These are phyloP conservation scores for Asterophora lycoperdoides DNA, from an alignment of 768 basidiomycete genomes.

Conservation along the genomic window DNA sequence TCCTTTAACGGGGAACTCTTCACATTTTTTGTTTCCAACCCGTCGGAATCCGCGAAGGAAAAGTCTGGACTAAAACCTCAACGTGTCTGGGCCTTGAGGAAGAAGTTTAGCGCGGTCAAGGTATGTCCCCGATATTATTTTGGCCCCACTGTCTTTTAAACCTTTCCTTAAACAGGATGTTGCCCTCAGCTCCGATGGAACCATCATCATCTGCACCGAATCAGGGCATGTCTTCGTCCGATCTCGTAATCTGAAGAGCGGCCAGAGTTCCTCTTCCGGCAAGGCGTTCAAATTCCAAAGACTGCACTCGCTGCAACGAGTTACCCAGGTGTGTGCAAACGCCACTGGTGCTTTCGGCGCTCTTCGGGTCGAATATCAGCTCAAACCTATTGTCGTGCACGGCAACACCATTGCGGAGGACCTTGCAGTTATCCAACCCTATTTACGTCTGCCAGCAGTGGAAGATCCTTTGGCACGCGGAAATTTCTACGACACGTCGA, in stretches of 20 bases:
- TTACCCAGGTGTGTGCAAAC: constrained; percentile 78
- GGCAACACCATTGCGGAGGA: constrained; percentile 65
- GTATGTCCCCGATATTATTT: constrained; percentile 31
- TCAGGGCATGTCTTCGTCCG: constrained; percentile 94
- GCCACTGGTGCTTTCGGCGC: constrained; percentile 87
- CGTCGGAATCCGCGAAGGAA: constrained; percentile 27
- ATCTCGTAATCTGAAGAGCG: constrained; percentile 44
- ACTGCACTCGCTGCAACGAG: constrained; percentile 80
- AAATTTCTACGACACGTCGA: neutral
- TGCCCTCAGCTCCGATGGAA: constrained; percentile 82
- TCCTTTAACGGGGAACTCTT: constrained; percentile 90
- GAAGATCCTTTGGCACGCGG: neutral
- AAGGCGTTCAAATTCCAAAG: constrained; percentile 77
- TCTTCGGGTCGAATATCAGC: constrained; percentile 67
- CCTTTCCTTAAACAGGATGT: constrained; percentile 56
- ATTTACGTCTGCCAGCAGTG: constrained; percentile 33
- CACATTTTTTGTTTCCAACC: constrained; percentile 55
- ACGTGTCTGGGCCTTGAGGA: constrained; percentile 85
- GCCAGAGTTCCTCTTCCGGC: constrained; percentile 20
- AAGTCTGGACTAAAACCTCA: constrained; percentile 65
- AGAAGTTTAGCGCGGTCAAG: constrained; percentile 80
- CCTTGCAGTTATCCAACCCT: constrained; percentile 64
- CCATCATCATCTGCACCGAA: constrained; percentile 87
- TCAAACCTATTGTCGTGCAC: constrained; percentile 46
- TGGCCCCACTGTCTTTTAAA: neutral